phyloP scores from a whole-genome alignment of 768 basidiomycete species.

The Cystofilobasidium bisporidii region DNA sequence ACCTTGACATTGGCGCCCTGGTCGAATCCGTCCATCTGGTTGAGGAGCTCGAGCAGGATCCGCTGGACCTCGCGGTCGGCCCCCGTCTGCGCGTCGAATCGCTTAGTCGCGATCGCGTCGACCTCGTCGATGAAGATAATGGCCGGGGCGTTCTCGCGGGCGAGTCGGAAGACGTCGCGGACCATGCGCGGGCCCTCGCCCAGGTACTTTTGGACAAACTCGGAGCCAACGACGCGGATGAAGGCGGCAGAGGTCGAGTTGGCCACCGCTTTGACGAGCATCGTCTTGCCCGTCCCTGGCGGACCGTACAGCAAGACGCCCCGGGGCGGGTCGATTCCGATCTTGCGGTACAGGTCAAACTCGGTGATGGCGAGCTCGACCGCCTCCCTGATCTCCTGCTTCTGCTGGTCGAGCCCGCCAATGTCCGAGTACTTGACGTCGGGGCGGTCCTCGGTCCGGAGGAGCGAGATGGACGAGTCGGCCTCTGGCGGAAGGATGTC shows the following conservation, averaged over 20 bases:
- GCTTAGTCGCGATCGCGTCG: slow-evolving; percentile 97
- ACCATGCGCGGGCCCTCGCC: slow-evolving; percentile 99
- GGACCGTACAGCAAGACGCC: slow-evolving; percentile 96
- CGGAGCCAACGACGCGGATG: slow-evolving; percentile 94
- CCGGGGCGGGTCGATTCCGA: slow-evolving; percentile 96
- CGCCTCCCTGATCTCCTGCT: slow-evolving; percentile 97
- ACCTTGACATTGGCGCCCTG: slow-evolving; percentile 99
- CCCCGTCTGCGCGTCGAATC: slow-evolving; percentile 98
- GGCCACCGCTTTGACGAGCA: slow-evolving; percentile 99
- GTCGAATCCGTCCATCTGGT: slow-evolving; percentile 99
- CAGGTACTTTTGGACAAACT: slow-evolving; percentile 98
- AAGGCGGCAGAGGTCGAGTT: slow-evolving; percentile 94
- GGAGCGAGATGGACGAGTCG: slow-evolving; percentile 91
- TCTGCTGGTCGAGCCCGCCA: slow-evolving; percentile 94
- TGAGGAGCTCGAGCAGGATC: slow-evolving; percentile 88
- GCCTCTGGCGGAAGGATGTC: slow-evolving; percentile 98
- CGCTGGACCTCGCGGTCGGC: slow-evolving; percentile 98
- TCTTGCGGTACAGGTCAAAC: slow-evolving; percentile 97
- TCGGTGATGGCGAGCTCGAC: slow-evolving; percentile 71
- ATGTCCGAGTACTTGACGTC: slow-evolving; percentile 89
- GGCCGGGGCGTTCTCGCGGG: slow-evolving; percentile 89
- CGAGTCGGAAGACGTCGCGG: slow-evolving; percentile 94
- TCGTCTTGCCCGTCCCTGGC: slow-evolving; percentile 96
- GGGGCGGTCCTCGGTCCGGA: slow-evolving; percentile 86
- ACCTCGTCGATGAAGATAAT: slow-evolving; percentile 96